Conservation (phyloP, 2,329 filamentous ascomycete genomes). For the Nothophoma quercina region DNA sequence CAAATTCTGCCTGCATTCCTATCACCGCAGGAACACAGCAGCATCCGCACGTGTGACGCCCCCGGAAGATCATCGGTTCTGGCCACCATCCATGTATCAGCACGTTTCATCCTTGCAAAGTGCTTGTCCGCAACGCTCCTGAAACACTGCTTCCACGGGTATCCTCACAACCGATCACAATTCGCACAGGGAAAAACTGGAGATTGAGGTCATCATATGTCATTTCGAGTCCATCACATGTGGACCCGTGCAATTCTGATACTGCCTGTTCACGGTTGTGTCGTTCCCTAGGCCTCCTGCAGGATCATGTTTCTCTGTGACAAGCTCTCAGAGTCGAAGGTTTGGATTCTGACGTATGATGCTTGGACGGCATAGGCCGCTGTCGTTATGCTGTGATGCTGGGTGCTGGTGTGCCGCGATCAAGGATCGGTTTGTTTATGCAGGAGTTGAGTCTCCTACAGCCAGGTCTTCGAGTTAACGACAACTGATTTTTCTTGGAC, state of each 20-base stretch:
- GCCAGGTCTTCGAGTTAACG: background rate
- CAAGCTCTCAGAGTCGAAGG: background rate
- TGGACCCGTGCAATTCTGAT: background rate
- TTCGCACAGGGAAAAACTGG: slow-evolving; percentile 14
- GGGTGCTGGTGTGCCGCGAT: background rate
- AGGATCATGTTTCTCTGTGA: no score
- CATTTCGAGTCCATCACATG: background rate
- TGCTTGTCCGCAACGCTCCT: slow-evolving; percentile 38
- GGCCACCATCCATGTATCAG: slow-evolving; percentile 7
- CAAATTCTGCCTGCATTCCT: background rate
- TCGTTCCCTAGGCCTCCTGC: no score
- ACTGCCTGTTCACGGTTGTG: background rate
- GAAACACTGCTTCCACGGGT: slow-evolving; percentile 37
- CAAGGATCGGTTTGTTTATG: background rate
- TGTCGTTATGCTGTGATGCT: background rate
- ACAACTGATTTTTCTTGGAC: background rate
- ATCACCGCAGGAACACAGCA: background rate
- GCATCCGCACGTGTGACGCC: slow-evolving; percentile 12
- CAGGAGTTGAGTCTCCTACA: background rate
- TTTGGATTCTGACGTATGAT: background rate
- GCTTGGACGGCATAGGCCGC: background rate
- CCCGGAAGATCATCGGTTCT: slow-evolving; percentile 15
- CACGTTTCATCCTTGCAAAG: slow-evolving; percentile 14
- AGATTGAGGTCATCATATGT: slow-evolving; percentile 1
- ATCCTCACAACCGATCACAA: slow-evolving; percentile 23